These are phyloP conservation scores for Cadophora gregata DNA, from an alignment of 2,329 filamentous ascomycete genomes.

Conservation along the genomic window DNA sequence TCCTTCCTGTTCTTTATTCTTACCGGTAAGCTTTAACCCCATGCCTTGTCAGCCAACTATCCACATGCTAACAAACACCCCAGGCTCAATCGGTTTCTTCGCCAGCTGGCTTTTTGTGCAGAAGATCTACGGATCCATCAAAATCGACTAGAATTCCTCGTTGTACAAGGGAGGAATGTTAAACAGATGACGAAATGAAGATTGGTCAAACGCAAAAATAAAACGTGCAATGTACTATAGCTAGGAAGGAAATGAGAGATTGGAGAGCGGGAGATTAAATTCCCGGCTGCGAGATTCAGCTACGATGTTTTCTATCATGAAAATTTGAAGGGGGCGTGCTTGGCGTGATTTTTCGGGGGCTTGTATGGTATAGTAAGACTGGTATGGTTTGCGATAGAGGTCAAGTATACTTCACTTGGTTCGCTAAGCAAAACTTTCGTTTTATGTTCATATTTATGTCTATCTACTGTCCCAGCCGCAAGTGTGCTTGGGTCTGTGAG, in stretches of 20 bases:
- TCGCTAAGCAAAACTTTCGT: background rate
- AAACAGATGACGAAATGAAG: background rate
- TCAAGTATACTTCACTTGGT: background rate
- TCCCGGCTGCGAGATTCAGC: background rate
- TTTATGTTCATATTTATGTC: too few relatives aligned
- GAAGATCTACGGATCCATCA: conserved; percentile 96
- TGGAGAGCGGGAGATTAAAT: background rate
- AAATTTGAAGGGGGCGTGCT: background rate
- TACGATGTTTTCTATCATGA: background rate
- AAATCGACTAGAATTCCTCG: conserved; percentile 73
- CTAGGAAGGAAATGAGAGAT: background rate
- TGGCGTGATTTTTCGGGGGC: background rate
- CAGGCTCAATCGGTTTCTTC: conserved; percentile 95
- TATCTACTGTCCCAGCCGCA: too few relatives aligned
- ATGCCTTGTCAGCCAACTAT: background rate
- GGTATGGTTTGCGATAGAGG: background rate
- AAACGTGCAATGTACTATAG: conserved; percentile 5
- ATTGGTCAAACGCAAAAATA: background rate
- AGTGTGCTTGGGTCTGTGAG: too few relatives aligned
- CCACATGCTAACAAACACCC: conserved; percentile 32
- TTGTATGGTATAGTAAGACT: background rate
- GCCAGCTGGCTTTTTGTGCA: conserved; percentile 93
- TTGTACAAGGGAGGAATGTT: background rate
- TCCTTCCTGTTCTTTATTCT: conserved; percentile 92
- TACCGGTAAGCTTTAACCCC: conserved; percentile 71